Evolutionary conservation across 345 rosid species (phyloP).

Genomic region (Turritis glabra): DNA sequence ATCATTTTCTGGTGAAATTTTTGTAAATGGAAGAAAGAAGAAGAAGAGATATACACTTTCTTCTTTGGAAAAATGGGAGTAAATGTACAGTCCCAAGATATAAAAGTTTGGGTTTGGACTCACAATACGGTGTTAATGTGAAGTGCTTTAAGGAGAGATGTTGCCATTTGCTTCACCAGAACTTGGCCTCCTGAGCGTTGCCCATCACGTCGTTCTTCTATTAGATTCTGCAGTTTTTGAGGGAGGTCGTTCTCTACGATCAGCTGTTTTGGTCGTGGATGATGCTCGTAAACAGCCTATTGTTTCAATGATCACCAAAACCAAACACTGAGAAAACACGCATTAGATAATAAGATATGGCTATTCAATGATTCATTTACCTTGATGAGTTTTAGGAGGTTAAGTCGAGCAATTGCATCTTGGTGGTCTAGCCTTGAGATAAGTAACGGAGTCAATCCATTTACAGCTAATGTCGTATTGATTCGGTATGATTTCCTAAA

Average conservation of each 20-base stretch:
- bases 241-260: constrained; percentile 96
- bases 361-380: constrained; percentile 33
- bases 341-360: neutral
- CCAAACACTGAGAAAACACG: neutral
- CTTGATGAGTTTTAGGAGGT: constrained; percentile 91
- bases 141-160: constrained; percentile 91
- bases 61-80: constrained; percentile 20
- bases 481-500: constrained; percentile 93
- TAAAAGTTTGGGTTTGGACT: neutral
- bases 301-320: neutral
- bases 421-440: constrained; percentile 88
- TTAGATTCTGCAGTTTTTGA: constrained; percentile 75
- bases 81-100: constrained; percentile 11
- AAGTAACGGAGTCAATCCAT: constrained; percentile 92
- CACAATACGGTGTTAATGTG: constrained; percentile 89
- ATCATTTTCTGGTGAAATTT: neutral
- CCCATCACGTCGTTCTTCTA: constrained; percentile 96
- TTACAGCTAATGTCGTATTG: constrained; percentile 92
- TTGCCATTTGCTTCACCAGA: constrained; percentile 96
- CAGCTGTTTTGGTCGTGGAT: constrained; percentile 94
- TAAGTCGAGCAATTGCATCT: constrained; percentile 97
- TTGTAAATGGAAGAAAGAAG: neutral
- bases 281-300: constrained; percentile 98
- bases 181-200: constrained; percentile 98
- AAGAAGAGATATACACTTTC: neutral